These are phyloP conservation scores for Fagus sylvatica DNA, from an alignment of 306 rosid species.

Conservation along the genomic window DNA sequence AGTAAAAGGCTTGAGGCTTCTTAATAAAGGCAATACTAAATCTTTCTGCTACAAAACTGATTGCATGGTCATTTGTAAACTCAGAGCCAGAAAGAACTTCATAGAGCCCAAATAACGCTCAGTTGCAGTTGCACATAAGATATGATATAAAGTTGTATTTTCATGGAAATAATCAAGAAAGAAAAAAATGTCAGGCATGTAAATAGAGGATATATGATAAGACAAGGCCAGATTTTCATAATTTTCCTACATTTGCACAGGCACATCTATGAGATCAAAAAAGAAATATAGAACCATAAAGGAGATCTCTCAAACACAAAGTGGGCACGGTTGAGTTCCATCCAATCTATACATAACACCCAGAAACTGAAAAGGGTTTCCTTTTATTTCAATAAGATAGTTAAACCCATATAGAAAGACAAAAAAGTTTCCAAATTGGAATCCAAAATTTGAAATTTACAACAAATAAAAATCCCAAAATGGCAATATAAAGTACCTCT, in stretches of 20 bases:
- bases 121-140: not conserved
- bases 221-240: not conserved
- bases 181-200: not conserved
- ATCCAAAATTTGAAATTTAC: not conserved
- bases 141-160: not conserved
- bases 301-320: not conserved
- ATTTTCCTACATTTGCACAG: not conserved
- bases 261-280: not conserved
- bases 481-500: not conserved
- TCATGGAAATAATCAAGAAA: not conserved
- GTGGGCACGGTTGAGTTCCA: not conserved
- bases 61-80: not conserved
- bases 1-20: not conserved
- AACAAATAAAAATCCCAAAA: not conserved
- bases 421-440: not conserved
- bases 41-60: not conserved
- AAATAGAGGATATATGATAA: not conserved
- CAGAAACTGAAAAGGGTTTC: not conserved
- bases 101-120: not conserved
- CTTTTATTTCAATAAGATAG: not conserved
- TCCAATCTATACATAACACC: not conserved
- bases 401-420: not conserved
- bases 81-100: slow-evolving; percentile 2
- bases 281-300: not conserved
- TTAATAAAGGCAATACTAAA: not conserved